Percentiles rank a stretch among this genome's conserved stretches.
phyloP scores from a whole-genome alignment of 306 rosid genomes.

The Vigna mungo region DNA sequence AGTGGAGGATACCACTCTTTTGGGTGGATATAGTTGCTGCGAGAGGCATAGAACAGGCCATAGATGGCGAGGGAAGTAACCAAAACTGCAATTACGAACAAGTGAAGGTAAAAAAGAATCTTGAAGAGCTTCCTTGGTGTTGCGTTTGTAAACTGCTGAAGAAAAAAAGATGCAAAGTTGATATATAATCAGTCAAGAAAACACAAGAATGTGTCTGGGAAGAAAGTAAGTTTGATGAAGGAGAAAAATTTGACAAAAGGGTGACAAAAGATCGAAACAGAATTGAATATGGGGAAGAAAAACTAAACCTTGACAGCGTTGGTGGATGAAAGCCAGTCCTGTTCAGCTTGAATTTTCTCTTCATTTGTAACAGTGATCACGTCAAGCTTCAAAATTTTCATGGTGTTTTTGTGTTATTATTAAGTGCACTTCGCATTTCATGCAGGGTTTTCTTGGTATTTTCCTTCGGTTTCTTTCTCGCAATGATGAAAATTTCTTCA shows the following conservation, averaged over 20 bases:
- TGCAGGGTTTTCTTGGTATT: background rate
- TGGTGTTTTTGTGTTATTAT: constrained; percentile 21
- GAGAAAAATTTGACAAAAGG: background rate
- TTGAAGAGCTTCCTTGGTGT: constrained; percentile 40
- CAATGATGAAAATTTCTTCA: constrained; percentile 19
- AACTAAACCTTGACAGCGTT: constrained; percentile 47
- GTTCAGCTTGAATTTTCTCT: constrained; percentile 25
- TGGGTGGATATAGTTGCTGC: constrained; percentile 53
- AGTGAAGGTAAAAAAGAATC: constrained; percentile 55
- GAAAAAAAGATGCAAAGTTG: constrained; percentile 1
- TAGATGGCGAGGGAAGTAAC: constrained; percentile 45
- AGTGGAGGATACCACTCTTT: constrained; percentile 64
- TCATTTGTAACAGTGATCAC: background rate
- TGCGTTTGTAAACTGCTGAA: constrained; percentile 47
- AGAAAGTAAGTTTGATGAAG: constrained; percentile 24
- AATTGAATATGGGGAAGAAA: background rate
- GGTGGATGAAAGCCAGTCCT: constrained; percentile 3
- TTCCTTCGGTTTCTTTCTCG: constrained; percentile 34
- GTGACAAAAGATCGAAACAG: background rate
- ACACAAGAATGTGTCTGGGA: background rate
- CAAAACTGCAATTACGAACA: constrained; percentile 48
- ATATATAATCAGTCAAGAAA: background rate
- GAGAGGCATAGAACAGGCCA: constrained; percentile 44
- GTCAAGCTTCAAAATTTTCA: constrained; percentile 36
- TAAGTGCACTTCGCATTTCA: background rate